A percentile compares a stretch with the other conserved stretches of the same genome.
These are phyloP conservation scores for Ophiostoma perfectum DNA, from an alignment of 2,329 filamentous ascomycete genomes.

Conservation along the genomic window DNA sequence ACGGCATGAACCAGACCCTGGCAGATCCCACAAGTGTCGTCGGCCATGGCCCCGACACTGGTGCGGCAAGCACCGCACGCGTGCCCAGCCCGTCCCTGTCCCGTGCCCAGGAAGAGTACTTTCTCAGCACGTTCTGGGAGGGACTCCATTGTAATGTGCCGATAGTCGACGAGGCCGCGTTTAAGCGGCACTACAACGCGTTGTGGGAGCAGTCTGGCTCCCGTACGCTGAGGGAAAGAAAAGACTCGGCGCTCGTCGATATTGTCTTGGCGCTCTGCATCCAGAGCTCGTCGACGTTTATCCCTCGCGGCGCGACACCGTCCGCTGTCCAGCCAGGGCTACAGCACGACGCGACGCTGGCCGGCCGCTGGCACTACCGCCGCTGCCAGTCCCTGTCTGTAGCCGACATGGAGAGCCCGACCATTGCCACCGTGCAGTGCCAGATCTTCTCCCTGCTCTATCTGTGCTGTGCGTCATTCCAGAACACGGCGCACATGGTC, in stretches of 20 bases:
- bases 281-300: slow-evolving; percentile 39
- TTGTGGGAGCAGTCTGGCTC: slow-evolving; percentile 35
- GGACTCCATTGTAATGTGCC: slow-evolving; percentile 35
- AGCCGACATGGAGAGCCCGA: slow-evolving; percentile 44
- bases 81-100: slow-evolving; percentile 28
- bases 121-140: slow-evolving; percentile 40
- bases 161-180: slow-evolving; percentile 38
- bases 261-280: slow-evolving; percentile 49
- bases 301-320: slow-evolving; percentile 24
- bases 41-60: slow-evolving; percentile 16
- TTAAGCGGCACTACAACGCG: slow-evolving; percentile 37
- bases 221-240: slow-evolving; percentile 34
- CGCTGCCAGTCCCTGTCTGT: slow-evolving; percentile 42
- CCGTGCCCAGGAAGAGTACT: slow-evolving; percentile 38
- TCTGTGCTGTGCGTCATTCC: slow-evolving; percentile 43
- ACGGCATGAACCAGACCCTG: neutral
- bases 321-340: neutral
- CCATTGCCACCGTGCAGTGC: slow-evolving; percentile 45
- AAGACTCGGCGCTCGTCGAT: slow-evolving; percentile 46
- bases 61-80: slow-evolving; percentile 9
- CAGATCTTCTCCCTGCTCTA: slow-evolving; percentile 43
- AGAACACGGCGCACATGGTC: slow-evolving; percentile 43
- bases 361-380: slow-evolving; percentile 44
- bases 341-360: slow-evolving; percentile 37
- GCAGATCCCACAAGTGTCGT: neutral